A percentile compares a stretch with the other conserved stretches of the same genome.
phyloP scores from a whole-genome alignment of 768 basidiomycete species.

The Crassisporium funariophilum region DNA sequence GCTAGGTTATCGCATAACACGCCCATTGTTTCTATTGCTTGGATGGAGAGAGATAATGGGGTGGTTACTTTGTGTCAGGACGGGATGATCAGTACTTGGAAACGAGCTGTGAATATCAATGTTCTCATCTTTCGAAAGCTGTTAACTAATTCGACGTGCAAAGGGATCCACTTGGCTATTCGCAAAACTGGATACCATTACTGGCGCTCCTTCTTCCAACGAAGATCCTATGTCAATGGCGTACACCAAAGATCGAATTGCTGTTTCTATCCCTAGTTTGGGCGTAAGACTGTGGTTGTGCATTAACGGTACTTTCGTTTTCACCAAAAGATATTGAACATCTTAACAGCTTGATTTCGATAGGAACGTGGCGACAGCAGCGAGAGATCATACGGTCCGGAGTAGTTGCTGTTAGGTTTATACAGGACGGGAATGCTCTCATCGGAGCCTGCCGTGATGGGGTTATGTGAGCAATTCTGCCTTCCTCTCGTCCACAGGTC shows the following conservation, averaged over 20 bases:
- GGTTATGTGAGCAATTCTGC: slow-evolving; percentile 49
- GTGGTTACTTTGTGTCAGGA: slow-evolving; percentile 59
- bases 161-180: slow-evolving; percentile 46
- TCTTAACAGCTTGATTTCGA: too few species aligned
- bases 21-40: slow-evolving; percentile 45
- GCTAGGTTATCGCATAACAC: slow-evolving; percentile 58
- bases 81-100: slow-evolving; percentile 63
- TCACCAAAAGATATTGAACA: background rate
- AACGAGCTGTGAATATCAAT: slow-evolving; percentile 45
- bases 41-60: slow-evolving; percentile 61
- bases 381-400: slow-evolving; percentile 65
- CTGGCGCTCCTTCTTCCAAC: slow-evolving; percentile 15
- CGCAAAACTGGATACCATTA: slow-evolving; percentile 42
- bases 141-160: background rate
- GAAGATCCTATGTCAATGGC: slow-evolving; percentile 54
- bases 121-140: background rate
- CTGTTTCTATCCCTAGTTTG: slow-evolving; percentile 54
- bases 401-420: slow-evolving; percentile 63
- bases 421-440: slow-evolving; percentile 62
- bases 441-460: slow-evolving; percentile 74
- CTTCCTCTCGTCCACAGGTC: background rate
- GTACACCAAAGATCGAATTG: slow-evolving; percentile 57
- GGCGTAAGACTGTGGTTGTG: slow-evolving; percentile 70
- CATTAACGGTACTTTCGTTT: slow-evolving; percentile 47
- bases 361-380: slow-evolving; percentile 67